These are phyloP conservation scores for Phyllosticta paracitricarpa DNA, from an alignment of 2,329 filamentous ascomycete species.

Conservation along the genomic window DNA sequence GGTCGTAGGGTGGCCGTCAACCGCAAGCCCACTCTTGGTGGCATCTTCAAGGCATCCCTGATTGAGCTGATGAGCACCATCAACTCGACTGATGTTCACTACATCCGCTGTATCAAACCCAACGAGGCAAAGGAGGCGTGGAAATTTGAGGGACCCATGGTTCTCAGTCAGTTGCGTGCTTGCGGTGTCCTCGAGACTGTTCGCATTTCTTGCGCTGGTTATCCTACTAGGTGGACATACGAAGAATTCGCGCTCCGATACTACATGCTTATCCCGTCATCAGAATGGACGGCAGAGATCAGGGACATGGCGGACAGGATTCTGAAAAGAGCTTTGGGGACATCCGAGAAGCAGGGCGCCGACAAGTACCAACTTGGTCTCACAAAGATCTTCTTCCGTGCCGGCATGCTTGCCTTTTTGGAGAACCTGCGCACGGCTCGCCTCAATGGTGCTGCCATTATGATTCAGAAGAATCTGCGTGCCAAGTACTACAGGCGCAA, in stretches of 20 bases:
- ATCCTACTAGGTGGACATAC: slow-evolving; percentile 96
- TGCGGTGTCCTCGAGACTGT: slow-evolving; percentile 99
- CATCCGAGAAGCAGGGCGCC: slow-evolving; percentile 36
- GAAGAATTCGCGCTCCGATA: slow-evolving; percentile 96
- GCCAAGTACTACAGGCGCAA: slow-evolving; percentile 91
- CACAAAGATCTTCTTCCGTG: slow-evolving; percentile 98
- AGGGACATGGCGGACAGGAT: slow-evolving; percentile 90
- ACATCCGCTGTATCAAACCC: slow-evolving; percentile 98
- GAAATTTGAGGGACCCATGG: slow-evolving; percentile 99
- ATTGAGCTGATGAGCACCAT: slow-evolving; percentile 98
- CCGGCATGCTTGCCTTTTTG: slow-evolving; percentile 95
- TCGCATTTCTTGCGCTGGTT: slow-evolving; percentile 92
- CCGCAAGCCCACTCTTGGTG: slow-evolving; percentile 91
- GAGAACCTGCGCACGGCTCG: slow-evolving; percentile 87
- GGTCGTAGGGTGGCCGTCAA: slow-evolving; percentile 87
- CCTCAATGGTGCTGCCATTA: slow-evolving; percentile 85
- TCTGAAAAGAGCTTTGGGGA: slow-evolving; percentile 69
- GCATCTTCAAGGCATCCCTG: slow-evolving; percentile 96
- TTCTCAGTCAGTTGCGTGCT: slow-evolving; percentile 89
- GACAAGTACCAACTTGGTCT: slow-evolving; percentile 97
- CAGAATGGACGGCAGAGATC: slow-evolving; percentile 87
- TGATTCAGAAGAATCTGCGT: slow-evolving; percentile 97
- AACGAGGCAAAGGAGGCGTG: slow-evolving; percentile 95
- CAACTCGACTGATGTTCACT: slow-evolving; percentile 95
- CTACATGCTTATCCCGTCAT: slow-evolving; percentile 92